These are phyloP conservation scores for Diphasiastrum complanatum DNA, from an alignment of 83 land plant species.

Conservation along the genomic window DNA sequence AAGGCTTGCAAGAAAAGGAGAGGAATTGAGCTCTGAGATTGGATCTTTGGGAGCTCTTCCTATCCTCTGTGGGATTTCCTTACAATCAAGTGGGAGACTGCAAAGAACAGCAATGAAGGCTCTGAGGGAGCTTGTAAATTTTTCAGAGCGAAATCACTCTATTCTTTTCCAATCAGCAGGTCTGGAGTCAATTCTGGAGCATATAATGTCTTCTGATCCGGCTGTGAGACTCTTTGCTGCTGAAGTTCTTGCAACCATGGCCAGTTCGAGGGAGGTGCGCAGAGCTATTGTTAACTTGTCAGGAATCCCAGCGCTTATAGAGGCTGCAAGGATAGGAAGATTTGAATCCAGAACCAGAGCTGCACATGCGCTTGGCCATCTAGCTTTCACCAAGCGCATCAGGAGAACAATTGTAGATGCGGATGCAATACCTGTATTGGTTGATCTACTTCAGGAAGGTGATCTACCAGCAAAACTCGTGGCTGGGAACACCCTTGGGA, in stretches of 20 bases:
- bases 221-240: constrained; percentile 19
- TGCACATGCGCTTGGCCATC: constrained; percentile 36
- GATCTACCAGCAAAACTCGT: constrained; percentile 29
- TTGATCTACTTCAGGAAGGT: constrained; percentile 29
- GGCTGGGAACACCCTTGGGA: constrained; percentile 41
- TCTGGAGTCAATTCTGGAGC: constrained; percentile 18
- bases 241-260: constrained; percentile 32
- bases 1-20: constrained; percentile 23
- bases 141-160: constrained; percentile 13
- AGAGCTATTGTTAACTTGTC: constrained; percentile 18
- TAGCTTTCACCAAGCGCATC: constrained; percentile 22
- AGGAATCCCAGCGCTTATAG: constrained; percentile 26
- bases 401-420: constrained; percentile 30
- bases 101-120: constrained; percentile 20
- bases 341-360: constrained; percentile 41
- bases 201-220: constrained; percentile 12
- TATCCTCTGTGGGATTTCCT: constrained; percentile 16
- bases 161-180: constrained; percentile 27
- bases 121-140: constrained; percentile 27
- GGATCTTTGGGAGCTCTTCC: constrained; percentile 31
- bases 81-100: constrained; percentile 17
- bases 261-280: constrained; percentile 31
- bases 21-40: constrained; percentile 13
- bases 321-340: constrained; percentile 26
- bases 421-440: constrained; percentile 32